Evolutionary conservation across 2,329 filamentous ascomycete species (phyloP), one percentile per base, ranked within the genome.

Genomic region (Volutella citrinella): DNA sequence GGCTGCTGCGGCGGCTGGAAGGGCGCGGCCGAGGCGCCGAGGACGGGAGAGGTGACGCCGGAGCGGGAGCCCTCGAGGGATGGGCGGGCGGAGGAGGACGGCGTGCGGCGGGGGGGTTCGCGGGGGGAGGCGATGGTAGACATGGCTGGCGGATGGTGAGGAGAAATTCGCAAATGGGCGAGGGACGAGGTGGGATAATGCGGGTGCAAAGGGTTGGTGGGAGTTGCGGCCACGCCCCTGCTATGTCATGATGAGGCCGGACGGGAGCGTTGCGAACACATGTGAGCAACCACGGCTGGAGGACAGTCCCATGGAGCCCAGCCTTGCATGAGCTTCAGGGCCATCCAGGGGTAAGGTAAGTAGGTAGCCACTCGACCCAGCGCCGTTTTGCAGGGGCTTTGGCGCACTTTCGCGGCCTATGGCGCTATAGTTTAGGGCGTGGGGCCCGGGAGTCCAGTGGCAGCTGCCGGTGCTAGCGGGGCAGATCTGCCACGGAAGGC

Each of bases 51-150:
- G 38, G 63, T 66, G 42, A 76, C 66, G 42, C 69, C 74, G 39
- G 82, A 87, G 36, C 76, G 77, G 12, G 72, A 65, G 36, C 66
- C 65, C 49, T 90, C 84, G 59, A 86, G 70, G 21, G 85, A 90
- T 5, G 84, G 82, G 10, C 87, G 84, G 22, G 77, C 74, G 20
- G 88, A 93, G 23, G 83, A 85, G 7, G 82, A 83, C 1, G 87
- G 84, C 5, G 83, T 67, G 38, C 61, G 59, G 10, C 72, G 71
- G 66, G 79, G 57, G 54, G 71, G 65, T 24, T 82, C 78, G 38
- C 79, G 74, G 16, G 78, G 78, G 9, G 75, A 72, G 24, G 79
- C 77, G 43, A 83, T 83, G 25, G 78, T 81, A 8, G 79, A 81
- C 79, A 83, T 83, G 45, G 40, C 52, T 18, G 19, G 22, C 22